Evolutionary conservation across 345 rosid genomes (phyloP), one percentile per base, ranked within the genome.

Genomic region (Linum trigynum): DNA sequence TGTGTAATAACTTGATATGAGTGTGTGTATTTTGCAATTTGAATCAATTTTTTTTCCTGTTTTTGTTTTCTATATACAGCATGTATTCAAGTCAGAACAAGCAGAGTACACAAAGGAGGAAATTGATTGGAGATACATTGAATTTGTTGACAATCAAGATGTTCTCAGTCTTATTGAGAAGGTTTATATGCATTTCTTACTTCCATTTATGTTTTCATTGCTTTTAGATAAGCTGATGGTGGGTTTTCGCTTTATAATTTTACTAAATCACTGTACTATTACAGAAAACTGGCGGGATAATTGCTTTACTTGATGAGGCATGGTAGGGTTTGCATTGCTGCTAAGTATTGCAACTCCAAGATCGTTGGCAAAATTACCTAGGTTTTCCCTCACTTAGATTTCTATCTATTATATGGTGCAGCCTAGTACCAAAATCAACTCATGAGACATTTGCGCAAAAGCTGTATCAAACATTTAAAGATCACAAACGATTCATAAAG

Each of bases 201-300:
- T 63, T 16, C 48, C 42, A 65, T 59, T 64, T 23, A 23, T 65
- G 7, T 4, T 35, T 3, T 10, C 9, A n/a, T 59, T 5, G 35
- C 50, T 51, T 3, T 57, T 45, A 69, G 32, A 23, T 23, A 23
- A 23, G 32, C 32, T 32, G 55, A 59, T 17, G 38, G 51, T 38
- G 58, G 51, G 66, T 58, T 3, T 60, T 57, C 38, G 43, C 40
- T 58, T 16, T 39, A 63, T 70, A 1, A 12, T 67, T 23, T 48
- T 2, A 59, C 4, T 68, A 63, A 74, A 66, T 65, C 63, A 39
- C 71, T 36, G 32, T 77, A 63, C 75, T 74, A 65, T 76, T 77
- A 78, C 95, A 92, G 98, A 89, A 89, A 81, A 86, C 97, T 3
- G 92, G 92, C 39, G 97, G 98, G 71, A 83, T 89, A 70, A 86